Evolutionary conservation across 2,329 filamentous ascomycete species (phyloP), one percentile per base, ranked within the genome.

Genomic region (Claviceps arundinis): DNA sequence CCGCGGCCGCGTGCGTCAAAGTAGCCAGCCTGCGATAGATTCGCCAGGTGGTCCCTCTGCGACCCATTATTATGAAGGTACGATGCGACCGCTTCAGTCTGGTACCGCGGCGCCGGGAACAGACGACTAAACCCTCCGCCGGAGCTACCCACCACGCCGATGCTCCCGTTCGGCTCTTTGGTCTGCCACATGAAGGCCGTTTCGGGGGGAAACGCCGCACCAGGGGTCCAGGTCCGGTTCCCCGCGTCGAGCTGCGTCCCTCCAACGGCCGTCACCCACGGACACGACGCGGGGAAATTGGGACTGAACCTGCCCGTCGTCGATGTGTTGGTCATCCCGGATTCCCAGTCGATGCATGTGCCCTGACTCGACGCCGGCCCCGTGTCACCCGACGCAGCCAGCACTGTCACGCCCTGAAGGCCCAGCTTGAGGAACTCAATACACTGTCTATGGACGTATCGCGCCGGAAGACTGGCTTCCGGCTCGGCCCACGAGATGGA

Each of bases 361-460:
- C 37, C 47, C 19, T 48, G n/a, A 16, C 2, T 26, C 4, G 47
- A 50, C 7, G 42, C 68, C 1, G 68, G 61, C 1, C 70, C 70
- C 1, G 56, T 47, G 57, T 88, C 82, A 3, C 84, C 84, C 13
- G 76, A 77, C n/a, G 76, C 74, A 56, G 81, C 80, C 52, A 88
- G 69, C 14, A 87, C 70, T 0, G 81, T 78, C 16, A 86, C 77
- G 26, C 84, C 84, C 11, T 83, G 77, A 1, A 78, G 74, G 24
- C 81, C 82, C 5, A 88, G 74, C 55, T 84, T 50, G 14, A 50
- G 26, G 13, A 50, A 50, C 30, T 40, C 49, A 13, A 17, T 2
- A 37, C 49, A 38, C 16, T 50, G 30, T 13, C 49, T n/a, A 3
- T 1, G 24, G 0, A 9, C 5, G 17, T 46, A 50, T 11, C 22